These are phyloP conservation scores for Agaricus bisporus DNA, from an alignment of 768 basidiomycete species.

Conservation along the genomic window DNA sequence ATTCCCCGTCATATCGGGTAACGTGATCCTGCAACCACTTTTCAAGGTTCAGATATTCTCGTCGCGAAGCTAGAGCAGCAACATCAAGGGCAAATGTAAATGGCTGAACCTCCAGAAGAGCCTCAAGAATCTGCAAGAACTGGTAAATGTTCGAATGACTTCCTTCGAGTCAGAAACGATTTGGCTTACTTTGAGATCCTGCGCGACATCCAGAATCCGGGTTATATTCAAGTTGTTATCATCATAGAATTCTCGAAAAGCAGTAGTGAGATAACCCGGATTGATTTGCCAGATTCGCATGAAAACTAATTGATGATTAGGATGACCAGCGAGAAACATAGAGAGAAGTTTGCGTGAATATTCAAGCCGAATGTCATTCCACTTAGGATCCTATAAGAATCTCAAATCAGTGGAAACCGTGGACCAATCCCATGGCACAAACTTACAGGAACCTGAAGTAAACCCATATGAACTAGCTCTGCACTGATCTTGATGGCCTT, in stretches of 20 bases:
- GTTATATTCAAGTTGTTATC: slow-evolving; percentile 92
- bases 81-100: slow-evolving; percentile 91
- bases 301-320: slow-evolving; percentile 94
- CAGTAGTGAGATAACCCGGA: slow-evolving; percentile 77
- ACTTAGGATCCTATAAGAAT: slow-evolving; percentile 58
- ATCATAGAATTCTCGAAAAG: slow-evolving; percentile 88
- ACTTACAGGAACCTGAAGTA: slow-evolving; percentile 86
- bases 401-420: background rate
- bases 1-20: slow-evolving; percentile 73
- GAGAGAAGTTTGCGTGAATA: slow-evolving; percentile 80
- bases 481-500: slow-evolving; percentile 91
- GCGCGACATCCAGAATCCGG: slow-evolving; percentile 89
- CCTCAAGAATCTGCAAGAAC: slow-evolving; percentile 70
- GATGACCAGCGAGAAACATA: slow-evolving; percentile 89
- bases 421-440: background rate
- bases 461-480: slow-evolving; percentile 89
- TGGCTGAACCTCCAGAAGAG: slow-evolving; percentile 85
- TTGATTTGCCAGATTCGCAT: slow-evolving; percentile 94
- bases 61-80: slow-evolving; percentile 85
- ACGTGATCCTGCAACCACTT: slow-evolving; percentile 95
- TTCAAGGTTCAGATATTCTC: slow-evolving; percentile 93
- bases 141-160: slow-evolving; percentile 4
- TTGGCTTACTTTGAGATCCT: slow-evolving; percentile 78
- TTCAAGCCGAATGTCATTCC: slow-evolving; percentile 85
- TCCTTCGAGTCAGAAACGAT: background rate